Evolutionary conservation across 176 grass and related monocot genomes (phyloP).

Genomic region (Triticum timopheevii): DNA sequence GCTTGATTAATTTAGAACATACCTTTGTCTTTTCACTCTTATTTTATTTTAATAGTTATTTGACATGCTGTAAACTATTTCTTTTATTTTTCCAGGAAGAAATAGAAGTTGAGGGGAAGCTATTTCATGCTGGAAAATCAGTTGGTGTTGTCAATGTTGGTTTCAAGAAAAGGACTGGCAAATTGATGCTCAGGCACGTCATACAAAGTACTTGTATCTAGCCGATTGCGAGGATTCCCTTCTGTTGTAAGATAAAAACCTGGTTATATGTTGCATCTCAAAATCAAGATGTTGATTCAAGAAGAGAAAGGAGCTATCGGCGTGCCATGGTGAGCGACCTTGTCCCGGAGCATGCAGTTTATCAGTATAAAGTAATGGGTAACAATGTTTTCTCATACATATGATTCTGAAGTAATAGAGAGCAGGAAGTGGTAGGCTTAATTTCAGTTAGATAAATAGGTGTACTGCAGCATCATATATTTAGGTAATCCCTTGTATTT

Average conservation of each 20-base stretch:
- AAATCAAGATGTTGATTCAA: too few species aligned
- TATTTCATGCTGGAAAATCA: slow-evolving; percentile 66
- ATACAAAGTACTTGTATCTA: slow-evolving; percentile 76
- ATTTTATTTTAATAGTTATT: not conserved
- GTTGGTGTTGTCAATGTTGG: slow-evolving; percentile 55
- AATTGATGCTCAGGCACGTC: slow-evolving; percentile 72
- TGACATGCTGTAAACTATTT: not conserved
- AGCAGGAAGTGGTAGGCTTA: too few species aligned
- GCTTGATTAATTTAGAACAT: slow-evolving; percentile 11
- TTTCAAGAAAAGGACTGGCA: slow-evolving; percentile 81
- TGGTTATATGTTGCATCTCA: not conserved
- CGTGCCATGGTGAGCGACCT: too few species aligned
- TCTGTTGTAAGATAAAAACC: not conserved
- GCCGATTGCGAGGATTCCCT: slow-evolving; percentile 57
- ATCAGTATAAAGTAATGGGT: too few species aligned
- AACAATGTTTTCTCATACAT: too few species aligned
- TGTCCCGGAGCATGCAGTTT: too few species aligned
- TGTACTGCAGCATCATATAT: too few species aligned
- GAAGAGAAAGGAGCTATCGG: too few species aligned
- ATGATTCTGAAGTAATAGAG: too few species aligned
- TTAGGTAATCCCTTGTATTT: too few species aligned
- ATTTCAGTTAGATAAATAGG: too few species aligned
- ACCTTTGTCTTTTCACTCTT: not conserved
- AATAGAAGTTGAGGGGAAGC: slow-evolving; percentile 80
- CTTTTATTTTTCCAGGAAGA: slow-evolving; percentile 65